Conservation (phyloP, 495 filamentous ascomycete genomes). For the Hyaloscypha hepaticicola region DNA sequence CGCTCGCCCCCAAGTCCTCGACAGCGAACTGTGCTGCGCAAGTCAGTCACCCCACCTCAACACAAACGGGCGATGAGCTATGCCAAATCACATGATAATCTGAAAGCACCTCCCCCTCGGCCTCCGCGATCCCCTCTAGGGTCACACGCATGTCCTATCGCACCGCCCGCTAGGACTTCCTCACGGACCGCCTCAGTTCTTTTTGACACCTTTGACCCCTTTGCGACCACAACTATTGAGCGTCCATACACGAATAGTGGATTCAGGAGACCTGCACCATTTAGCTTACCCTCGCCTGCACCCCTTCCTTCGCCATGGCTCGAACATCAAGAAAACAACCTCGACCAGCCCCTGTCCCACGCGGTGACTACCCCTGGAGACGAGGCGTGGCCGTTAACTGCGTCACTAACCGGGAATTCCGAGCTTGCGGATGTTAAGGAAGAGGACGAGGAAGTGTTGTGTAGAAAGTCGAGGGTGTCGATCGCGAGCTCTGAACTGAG, state of each 20-base stretch:
- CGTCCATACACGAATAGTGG: slow-evolving; percentile 40
- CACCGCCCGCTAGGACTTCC: slow-evolving; percentile 45
- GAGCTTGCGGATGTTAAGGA: slow-evolving; percentile 62
- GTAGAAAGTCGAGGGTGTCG: slow-evolving; percentile 25
- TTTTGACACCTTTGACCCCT: slow-evolving; percentile 42
- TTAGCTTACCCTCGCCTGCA: slow-evolving; percentile 17
- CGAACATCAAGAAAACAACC: slow-evolving; percentile 6
- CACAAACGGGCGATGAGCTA: slow-evolving; percentile 22
- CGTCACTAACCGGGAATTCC: slow-evolving; percentile 15
- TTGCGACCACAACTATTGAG: slow-evolving; percentile 35
- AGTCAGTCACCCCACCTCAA: slow-evolving; percentile 5
- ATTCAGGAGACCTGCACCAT: slow-evolving; percentile 44
- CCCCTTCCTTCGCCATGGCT: background rate
- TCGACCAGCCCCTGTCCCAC: slow-evolving; percentile 18
- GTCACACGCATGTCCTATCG: slow-evolving; percentile 37
- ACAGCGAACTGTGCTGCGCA: slow-evolving; percentile 14
- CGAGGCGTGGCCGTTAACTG: slow-evolving; percentile 31
- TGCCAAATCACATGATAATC: slow-evolving; percentile 47
- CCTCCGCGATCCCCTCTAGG: slow-evolving; percentile 44
- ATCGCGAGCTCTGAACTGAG: slow-evolving; percentile 21
- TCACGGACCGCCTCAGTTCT: slow-evolving; percentile 45
- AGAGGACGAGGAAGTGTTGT: slow-evolving; percentile 55
- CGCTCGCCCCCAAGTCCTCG: slow-evolving; percentile 14
- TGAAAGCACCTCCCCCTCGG: slow-evolving; percentile 45
- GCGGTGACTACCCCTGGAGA: slow-evolving; percentile 28